Evolutionary conservation across 352 stramenopile genomes (phyloP).

Genomic region (Phytophthora constricta): DNA sequence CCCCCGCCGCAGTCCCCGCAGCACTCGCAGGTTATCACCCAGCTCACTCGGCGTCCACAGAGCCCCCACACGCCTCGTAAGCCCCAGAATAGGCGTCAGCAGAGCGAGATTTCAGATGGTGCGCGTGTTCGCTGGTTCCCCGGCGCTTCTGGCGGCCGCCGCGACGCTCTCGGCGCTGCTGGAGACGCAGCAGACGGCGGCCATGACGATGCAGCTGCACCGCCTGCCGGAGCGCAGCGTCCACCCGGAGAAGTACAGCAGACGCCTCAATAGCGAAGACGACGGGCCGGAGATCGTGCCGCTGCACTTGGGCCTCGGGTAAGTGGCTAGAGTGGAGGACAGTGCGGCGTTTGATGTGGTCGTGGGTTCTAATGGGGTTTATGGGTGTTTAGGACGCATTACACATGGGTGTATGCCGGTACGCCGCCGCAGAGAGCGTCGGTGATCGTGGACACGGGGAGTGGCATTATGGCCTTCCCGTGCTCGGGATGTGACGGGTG

Average conservation of each 20-base stretch:
- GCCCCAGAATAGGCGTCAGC: conserved; percentile 10
- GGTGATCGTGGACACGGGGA: conserved; percentile 87
- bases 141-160: conserved; percentile 17
- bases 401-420: conserved; percentile 84
- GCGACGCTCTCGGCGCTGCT: conserved; percentile 4
- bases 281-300: conserved; percentile 62
- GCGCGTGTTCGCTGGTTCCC: conserved; percentile 22
- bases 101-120: conserved; percentile 26
- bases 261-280: conserved; percentile 47
- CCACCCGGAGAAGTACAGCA: conserved; percentile 52
- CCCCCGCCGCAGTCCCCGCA: background rate
- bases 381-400: conserved; percentile 66
- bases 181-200: conserved; percentile 11
- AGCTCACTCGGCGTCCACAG: conserved; percentile 1
- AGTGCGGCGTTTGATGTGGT: background rate
- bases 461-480: conserved; percentile 79
- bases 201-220: conserved; percentile 52
- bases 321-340: background rate
- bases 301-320: conserved; percentile 73
- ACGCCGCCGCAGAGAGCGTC: conserved; percentile 82
- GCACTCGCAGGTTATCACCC: background rate
- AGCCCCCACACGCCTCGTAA: background rate
- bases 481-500: conserved; percentile 79
- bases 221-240: conserved; percentile 40
- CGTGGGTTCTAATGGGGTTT: conserved; percentile 9